Percentiles rank a stretch among this genome's conserved stretches.
phyloP scores from a whole-genome alignment of 257 asterid species.

The Avicennia marina region DNA sequence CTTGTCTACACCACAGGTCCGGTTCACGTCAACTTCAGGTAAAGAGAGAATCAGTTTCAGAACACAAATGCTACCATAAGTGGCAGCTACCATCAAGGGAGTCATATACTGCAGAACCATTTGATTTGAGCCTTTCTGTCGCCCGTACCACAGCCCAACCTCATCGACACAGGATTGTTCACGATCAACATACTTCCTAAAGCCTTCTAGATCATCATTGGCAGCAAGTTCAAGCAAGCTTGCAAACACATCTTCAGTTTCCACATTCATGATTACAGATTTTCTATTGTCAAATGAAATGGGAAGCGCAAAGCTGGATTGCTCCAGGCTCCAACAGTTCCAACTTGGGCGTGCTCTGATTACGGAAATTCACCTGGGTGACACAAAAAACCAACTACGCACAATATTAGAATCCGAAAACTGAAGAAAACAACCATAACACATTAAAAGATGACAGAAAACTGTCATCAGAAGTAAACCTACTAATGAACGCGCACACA shows the following conservation, averaged over 20 bases:
- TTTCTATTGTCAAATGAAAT: no score
- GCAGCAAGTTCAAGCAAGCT: slow-evolving; percentile 57
- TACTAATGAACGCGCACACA: no score
- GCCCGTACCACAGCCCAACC: slow-evolving; percentile 57
- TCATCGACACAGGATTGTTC: slow-evolving; percentile 37
- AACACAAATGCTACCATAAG: slow-evolving; percentile 52
- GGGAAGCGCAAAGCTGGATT: no score
- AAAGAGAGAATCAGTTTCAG: slow-evolving; percentile 37
- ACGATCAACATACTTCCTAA: slow-evolving; percentile 22
- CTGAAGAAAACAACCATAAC: no score
- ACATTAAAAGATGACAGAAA: no score
- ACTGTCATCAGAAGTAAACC: no score
- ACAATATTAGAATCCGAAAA: no score
- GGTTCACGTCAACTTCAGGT: slow-evolving; percentile 43
- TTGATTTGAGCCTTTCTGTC: slow-evolving; percentile 43
- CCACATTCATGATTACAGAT: no score
- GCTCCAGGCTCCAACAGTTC: no score
- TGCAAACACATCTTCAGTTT: slow-evolving; percentile 34
- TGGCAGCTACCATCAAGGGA: slow-evolving; percentile 60
- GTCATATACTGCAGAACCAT: slow-evolving; percentile 54
- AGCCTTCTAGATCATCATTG: slow-evolving; percentile 39
- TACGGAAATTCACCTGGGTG: no score
- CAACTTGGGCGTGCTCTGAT: no score
- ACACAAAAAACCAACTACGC: no score
- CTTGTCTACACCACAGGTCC: slow-evolving; percentile 35